Percentiles rank a stretch among this genome's conserved stretches.
Conservation (phyloP, 306 rosid species). For the Vigna radiata region DNA sequence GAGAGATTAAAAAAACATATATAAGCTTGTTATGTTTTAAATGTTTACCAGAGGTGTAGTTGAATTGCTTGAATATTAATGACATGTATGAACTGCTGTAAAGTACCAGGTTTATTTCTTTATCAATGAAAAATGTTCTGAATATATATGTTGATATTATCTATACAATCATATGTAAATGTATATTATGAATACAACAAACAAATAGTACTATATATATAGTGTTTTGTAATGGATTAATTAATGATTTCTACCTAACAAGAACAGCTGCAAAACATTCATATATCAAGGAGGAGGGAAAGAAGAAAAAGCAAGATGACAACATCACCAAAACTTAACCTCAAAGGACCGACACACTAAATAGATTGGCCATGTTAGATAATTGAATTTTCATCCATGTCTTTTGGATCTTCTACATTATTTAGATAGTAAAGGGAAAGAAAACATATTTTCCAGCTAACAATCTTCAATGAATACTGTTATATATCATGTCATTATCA, state of each 20-base stretch:
- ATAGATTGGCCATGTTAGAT: not conserved
- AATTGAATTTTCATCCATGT: not conserved
- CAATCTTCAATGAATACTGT: not conserved
- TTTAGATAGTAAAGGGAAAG: not conserved
- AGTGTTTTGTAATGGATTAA: not conserved
- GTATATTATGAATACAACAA: not conserved
- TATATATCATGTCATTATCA: too few relatives aligned
- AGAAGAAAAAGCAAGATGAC: not conserved
- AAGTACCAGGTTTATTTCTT: too few relatives aligned
- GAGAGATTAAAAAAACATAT: not conserved
- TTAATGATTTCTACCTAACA: not conserved
- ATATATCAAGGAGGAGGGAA: not conserved
- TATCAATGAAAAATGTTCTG: too few relatives aligned
- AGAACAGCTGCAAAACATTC: constrained; percentile 6
- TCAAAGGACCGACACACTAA: constrained; percentile 1
- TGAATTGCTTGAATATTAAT: too few relatives aligned
- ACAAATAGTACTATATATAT: not conserved
- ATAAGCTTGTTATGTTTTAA: not conserved
- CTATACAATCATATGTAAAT: not conserved
- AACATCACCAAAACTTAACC: constrained; percentile 24
- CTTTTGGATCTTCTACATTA: constrained; percentile 5
- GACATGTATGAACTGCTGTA: too few relatives aligned
- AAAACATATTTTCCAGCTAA: constrained; percentile 1
- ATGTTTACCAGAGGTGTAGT: too few relatives aligned
- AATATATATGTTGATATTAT: not conserved